These are phyloP conservation scores for Panaeolus cyanescens DNA, from an alignment of 768 basidiomycete species.

Conservation along the genomic window DNA sequence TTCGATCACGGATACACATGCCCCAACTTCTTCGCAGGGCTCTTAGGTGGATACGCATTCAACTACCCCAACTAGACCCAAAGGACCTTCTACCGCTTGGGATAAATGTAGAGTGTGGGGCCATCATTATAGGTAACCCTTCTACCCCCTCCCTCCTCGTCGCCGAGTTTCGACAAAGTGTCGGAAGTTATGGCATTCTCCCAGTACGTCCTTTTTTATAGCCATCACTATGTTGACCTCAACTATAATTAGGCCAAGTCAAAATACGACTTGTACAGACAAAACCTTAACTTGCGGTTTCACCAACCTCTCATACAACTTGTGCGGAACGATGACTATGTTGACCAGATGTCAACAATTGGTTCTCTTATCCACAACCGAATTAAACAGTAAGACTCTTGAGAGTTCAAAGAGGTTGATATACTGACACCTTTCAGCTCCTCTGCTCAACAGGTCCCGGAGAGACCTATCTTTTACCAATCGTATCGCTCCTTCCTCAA, in stretches of 20 bases:
- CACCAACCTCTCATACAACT: conserved; percentile 62
- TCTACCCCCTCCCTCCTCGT: conserved; percentile 85
- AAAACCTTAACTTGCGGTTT: conserved; percentile 73
- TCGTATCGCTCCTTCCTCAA: conserved; percentile 43
- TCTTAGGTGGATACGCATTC: conserved; percentile 54
- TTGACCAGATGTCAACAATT: conserved; percentile 61
- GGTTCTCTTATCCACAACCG: conserved; percentile 65
- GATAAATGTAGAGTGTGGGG: conserved; percentile 75
- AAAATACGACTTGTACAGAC: conserved; percentile 81
- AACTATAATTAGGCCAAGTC: conserved; percentile 67
- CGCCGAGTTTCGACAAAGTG: conserved; percentile 73
- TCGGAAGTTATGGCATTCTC: conserved; percentile 80
- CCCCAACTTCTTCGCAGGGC: conserved; percentile 41
- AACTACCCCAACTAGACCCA: conserved; percentile 73
- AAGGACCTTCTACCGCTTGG: conserved; percentile 88
- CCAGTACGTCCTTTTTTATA: conserved; percentile 46
- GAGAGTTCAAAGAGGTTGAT: neutral
- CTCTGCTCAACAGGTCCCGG: conserved; percentile 21
- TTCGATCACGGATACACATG: conserved; percentile 29
- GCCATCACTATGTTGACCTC: conserved; percentile 8
- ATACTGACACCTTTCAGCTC: conserved; percentile 24
- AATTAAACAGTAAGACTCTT: conserved; percentile 46
- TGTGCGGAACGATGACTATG: conserved; percentile 77
- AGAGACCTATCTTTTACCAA: conserved; percentile 32
- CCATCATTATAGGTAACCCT: conserved; percentile 81